A percentile compares a stretch with the other conserved stretches of the same genome.
These are phyloP conservation scores for Metschnikowia cubensis DNA, from an alignment of 805 yeast species.

Conservation along the genomic window DNA sequence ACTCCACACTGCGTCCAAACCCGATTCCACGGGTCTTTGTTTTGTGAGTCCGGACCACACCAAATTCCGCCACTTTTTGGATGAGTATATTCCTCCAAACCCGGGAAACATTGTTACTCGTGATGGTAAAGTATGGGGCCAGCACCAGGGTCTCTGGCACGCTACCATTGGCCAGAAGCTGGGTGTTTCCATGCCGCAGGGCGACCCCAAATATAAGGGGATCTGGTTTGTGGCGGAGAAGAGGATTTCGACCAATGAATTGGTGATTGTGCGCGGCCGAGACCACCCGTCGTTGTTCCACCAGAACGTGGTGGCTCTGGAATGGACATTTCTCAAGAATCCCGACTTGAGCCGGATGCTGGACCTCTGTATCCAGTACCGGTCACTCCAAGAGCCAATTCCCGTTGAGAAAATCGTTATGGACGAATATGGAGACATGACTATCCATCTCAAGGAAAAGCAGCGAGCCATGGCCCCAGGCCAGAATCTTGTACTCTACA, in stretches of 20 bases:
- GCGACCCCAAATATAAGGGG: constrained; percentile 69
- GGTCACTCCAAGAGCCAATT: constrained; percentile 67
- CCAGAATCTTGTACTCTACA: constrained; percentile 74
- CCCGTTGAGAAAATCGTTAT: constrained; percentile 24
- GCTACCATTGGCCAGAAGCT: constrained; percentile 92
- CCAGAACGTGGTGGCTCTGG: constrained; percentile 36
- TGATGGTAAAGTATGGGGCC: constrained; percentile 73
- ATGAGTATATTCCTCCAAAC: constrained; percentile 64
- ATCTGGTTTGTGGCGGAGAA: constrained; percentile 86
- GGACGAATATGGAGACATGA: constrained; percentile 8
- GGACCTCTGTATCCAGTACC: constrained; percentile 52
- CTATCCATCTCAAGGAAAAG: constrained; percentile 33
- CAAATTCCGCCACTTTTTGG: constrained; percentile 65
- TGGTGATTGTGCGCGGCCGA: constrained; percentile 73
- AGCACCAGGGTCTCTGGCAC: constrained; percentile 85
- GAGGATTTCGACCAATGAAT: constrained; percentile 56
- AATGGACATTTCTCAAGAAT: constrained; percentile 48
- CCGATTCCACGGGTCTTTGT: constrained; percentile 93
- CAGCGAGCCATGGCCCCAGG: constrained; percentile 87
- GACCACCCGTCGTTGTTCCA: constrained; percentile 55
- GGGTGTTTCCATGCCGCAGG: constrained; percentile 84
- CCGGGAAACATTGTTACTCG: constrained; percentile 81
- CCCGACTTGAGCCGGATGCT: neutral
- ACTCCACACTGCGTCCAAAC: constrained; percentile 68
- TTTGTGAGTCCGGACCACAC: constrained; percentile 68